Evolutionary conservation across 768 basidiomycete genomes (phyloP), one percentile per base, ranked within the genome.

Genomic region (Lactarius vividus): DNA sequence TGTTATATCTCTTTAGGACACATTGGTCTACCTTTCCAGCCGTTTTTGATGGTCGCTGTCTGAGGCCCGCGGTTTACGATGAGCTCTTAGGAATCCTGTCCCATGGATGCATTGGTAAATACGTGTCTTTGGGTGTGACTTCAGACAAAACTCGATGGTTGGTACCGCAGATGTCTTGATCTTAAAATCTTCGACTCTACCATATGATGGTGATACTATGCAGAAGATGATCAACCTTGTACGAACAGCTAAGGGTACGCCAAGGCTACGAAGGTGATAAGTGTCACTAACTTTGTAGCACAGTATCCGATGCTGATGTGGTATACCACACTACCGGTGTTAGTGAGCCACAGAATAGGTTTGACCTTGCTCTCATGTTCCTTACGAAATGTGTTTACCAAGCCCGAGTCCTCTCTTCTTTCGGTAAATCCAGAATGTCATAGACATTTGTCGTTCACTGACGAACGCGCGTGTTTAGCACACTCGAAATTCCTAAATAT

Each of bases 61-160:
- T 72, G 13, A 44, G 56, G 1, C 23, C 57, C 18, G 53, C 62
- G 3, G 49, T 71, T 9, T 61, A 65, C 53, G 74, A 79, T 35
- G 71, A 74, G 35, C 77, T 72, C 3, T 71, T 74, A 37, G 83
- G 82, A 2, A 75, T 79, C 1, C 75, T 73, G 18, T 74, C 75
- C 7, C 65, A 74, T 20, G 71, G 74, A 3, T 80, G 82, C 69
- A 70, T 83, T 15, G 74, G 84, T 83, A 49, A n/a, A 1, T 28
- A 13, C 5, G 9, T 61, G n/a, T 59, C 7, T 4, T 31, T 23
- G 23, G 13, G 29, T 4, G 18, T 49, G 13, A 16, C 37, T 40
- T 9, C 39, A 20, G 20, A 57, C 13, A 35, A 35, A 35, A 29
- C 57, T 20, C 26, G 18, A 18, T 13, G 11, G 9, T 33, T 13